A percentile compares a stretch with the other conserved stretches of the same genome.
Evolutionary conservation across 441 rosid species (phyloP).

Genomic region (Corymbia citriodora): DNA sequence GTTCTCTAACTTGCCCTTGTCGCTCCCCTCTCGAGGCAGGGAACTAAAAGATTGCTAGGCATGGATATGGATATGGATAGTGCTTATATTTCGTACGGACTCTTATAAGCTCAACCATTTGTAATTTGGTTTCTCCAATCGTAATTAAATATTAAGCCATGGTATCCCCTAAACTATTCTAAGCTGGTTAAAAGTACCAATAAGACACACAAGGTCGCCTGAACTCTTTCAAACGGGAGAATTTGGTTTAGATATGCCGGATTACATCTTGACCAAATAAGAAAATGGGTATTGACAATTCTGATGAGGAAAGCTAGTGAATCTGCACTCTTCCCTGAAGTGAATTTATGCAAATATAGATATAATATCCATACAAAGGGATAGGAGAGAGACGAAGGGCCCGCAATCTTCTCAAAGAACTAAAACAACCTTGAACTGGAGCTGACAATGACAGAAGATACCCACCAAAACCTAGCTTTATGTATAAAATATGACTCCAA

Average conservation of each 20-base stretch:
- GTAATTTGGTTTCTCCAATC: neutral
- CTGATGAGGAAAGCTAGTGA: neutral
- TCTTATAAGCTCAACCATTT: neutral
- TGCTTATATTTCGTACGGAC: neutral
- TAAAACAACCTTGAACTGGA: neutral
- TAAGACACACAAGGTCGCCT: accelerated
- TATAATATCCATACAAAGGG: neutral
- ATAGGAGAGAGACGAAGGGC: neutral
- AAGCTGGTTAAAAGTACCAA: neutral
- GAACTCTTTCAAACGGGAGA: neutral
- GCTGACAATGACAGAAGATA: neutral
- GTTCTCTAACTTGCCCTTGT: neutral
- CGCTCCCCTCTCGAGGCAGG: neutral
- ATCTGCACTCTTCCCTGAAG: neutral
- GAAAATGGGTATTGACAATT: neutral
- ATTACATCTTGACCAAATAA: neutral
- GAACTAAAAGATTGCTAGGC: neutral
- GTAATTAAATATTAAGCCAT: accelerated
- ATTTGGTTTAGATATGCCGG: accelerated
- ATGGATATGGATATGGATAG: neutral
- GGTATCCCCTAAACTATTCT: neutral
- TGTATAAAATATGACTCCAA: neutral
- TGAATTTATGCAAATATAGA: neutral
- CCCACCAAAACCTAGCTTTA: neutral
- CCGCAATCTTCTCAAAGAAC: neutral